Base-by-base conservation (phyloP, 352 stramenopile species). In the Globisporangium megalacanthum region DNA sequence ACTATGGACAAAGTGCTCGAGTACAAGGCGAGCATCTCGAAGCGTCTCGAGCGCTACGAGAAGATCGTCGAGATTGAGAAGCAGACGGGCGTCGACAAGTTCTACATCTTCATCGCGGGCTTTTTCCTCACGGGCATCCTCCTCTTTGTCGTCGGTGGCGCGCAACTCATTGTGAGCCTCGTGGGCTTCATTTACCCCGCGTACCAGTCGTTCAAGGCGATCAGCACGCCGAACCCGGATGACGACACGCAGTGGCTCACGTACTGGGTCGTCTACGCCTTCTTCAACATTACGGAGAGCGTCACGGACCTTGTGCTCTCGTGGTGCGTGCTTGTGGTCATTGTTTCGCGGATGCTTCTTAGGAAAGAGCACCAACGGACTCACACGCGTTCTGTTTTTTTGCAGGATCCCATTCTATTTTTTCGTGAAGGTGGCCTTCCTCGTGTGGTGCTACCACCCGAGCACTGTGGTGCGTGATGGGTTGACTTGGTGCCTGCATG, bases 281-380 rank as follows among this genome's bases (percentile, higher is more conserved):
- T 98, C 68, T 99, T 98, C 69, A 97, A 91, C 62, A 86, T 99
- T 53, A 95, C 97, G 17, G 96, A 98, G 68, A 75, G 82, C 54
- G 58, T 92, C 61, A 92, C 83, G 36, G 80, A 94, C 62, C 60
- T 91, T 13, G n/a, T 94, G 25, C 66, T 94, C 35, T 88, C 79
- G 46, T 92, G 84, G 79, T 86, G 63, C 46, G 72, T 68, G 31
- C 7, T 7, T 25, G 17, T 52, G 41, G 33, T 68, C 39, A 22
- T 19, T 11, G 50, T 35, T 15, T 55, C 15, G 44, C 35, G 6
- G 7, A 29, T 49, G 4, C 29, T 49, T 29, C 25, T 29, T 29
- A 7, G 14, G 10, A 22, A 57, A 39, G 42, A 15, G 35, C 1
- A 33, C 29, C 33, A 25, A 7, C 19, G 9, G 7, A 47, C 45